Evolutionary conservation across 257 asterid genomes (phyloP).

Genomic region (Oldenlandia corymbosa): DNA sequence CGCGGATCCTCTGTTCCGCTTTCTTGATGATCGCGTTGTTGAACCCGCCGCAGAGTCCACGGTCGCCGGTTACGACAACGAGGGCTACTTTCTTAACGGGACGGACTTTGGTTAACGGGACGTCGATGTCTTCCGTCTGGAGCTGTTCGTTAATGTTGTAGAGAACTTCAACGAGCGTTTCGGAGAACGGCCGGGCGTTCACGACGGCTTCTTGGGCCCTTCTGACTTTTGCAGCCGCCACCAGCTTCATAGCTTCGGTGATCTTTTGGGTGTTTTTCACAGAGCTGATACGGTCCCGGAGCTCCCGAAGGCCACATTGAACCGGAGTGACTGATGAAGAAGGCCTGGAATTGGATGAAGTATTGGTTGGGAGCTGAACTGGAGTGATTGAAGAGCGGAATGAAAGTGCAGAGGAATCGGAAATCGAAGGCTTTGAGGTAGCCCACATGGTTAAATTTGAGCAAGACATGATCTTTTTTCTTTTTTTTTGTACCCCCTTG

Average conservation of each 20-base stretch:
- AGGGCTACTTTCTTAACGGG: slow-evolving; percentile 87
- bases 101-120: slow-evolving; percentile 65
- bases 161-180: slow-evolving; percentile 79
- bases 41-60: slow-evolving; percentile 91
- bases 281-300: slow-evolving; percentile 70
- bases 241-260: slow-evolving; percentile 97
- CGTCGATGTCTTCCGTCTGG: slow-evolving; percentile 65
- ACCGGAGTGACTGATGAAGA: slow-evolving; percentile 48
- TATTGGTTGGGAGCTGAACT: slow-evolving; percentile 45
- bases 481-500: not conserved
- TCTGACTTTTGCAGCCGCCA: slow-evolving; percentile 91
- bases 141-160: slow-evolving; percentile 95
- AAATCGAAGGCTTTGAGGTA: slow-evolving; percentile 64
- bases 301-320: slow-evolving; percentile 71
- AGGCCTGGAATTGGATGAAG: slow-evolving; percentile 31
- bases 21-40: slow-evolving; percentile 62
- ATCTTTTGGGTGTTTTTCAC: slow-evolving; percentile 89
- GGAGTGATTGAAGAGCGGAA: slow-evolving; percentile 64
- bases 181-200: slow-evolving; percentile 82
- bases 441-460: slow-evolving; percentile 72
- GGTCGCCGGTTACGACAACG: slow-evolving; percentile 89
- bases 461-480: slow-evolving; percentile 52
- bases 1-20: slow-evolving; percentile 56
- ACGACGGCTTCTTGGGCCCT: slow-evolving; percentile 96
- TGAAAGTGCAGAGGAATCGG: slow-evolving; percentile 53